Base-by-base conservation (phyloP, 2,329 filamentous ascomycete genomes). In the Kalmusia sp. region DNA sequence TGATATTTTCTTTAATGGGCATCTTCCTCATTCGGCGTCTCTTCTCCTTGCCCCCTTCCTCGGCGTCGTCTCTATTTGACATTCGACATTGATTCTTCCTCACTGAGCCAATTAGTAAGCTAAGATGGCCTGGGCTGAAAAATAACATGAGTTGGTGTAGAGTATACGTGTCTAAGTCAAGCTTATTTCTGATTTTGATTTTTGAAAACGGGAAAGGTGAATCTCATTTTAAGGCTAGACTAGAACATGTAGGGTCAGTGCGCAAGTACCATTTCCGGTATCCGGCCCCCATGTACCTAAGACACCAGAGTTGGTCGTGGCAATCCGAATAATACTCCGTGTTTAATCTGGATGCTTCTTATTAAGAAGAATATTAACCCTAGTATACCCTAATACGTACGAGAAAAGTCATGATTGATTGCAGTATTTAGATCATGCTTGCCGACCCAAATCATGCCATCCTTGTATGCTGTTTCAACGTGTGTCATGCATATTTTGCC, bases 321-420 rank as follows among this genome's bases (percentile, higher is more conserved):
- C 12, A 28, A 28, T 28, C 27, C 12, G 12, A 28, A 12, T 28
- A 28, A 6, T 28, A 28, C 27, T 28, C 27, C 12, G 27, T 28
- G 27, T 28, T 28, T 28, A 28, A 28, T 28, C 27, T 28, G 12
- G 27, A 28, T 44, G 40, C 40, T 28, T 11, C 21, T 44, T 44
- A n/a, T 25, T 44, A 22, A 28, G 22, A 27, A 44, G 40, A 44
- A 44, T 28, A 44, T 44, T 44, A 22, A 44, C 4, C 40, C 24
- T 44, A 17, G 12, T 44, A 28, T 44, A 44, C 28, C 22, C 40
- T 44, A 44, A 44, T 44, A 44, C 27, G 24, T 22, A 28, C 3
- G 24, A 44, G 40, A 44, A 44, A 44, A 44, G 22, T n/a, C 25
- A 39, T 51, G 33, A 37, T 19, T 19, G 17, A 39, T 19, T 39